A percentile compares a stretch with the other conserved stretches of the same genome.
Conservation (phyloP, 1,139 yeast species). For the Suhomyces ambrosiae region DNA sequence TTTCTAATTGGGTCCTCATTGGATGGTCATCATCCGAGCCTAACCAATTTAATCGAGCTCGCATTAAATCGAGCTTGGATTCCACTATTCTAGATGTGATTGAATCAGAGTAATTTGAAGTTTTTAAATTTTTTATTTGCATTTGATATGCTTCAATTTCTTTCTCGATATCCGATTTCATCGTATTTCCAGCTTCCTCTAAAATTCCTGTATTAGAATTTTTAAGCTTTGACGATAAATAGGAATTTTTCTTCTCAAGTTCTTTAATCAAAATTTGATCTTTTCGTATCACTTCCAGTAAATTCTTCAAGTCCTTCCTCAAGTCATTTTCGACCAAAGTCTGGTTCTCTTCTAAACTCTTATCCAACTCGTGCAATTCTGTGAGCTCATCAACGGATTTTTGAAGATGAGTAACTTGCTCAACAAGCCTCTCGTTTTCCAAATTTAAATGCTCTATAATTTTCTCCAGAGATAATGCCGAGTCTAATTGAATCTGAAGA, state of each 20-base stretch:
- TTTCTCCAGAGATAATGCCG: constrained; percentile 43
- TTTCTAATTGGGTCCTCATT: constrained; percentile 1
- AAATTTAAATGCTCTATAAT: constrained; percentile 59
- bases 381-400: constrained; percentile 56
- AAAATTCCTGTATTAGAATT: background rate
- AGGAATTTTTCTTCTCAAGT: constrained; percentile 35
- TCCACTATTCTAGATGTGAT: constrained; percentile 15
- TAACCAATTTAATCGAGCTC: constrained; percentile 1
- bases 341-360: constrained; percentile 63
- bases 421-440: constrained; percentile 51
- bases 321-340: constrained; percentile 57
- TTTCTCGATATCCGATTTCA: constrained; percentile 4
- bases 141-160: constrained; percentile 22
- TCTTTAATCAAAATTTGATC: constrained; percentile 31
- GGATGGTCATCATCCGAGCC: background rate
- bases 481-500: constrained; percentile 47
- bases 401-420: constrained; percentile 40
- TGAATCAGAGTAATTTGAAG: constrained; percentile 15
- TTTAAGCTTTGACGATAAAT: constrained; percentile 23
- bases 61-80: constrained; percentile 7
- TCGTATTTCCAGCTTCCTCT: background rate
- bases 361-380: constrained; percentile 60
- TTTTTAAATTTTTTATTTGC: constrained; percentile 19
- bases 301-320: constrained; percentile 41
- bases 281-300: constrained; percentile 30